Base-by-base conservation (phyloP, 225 moss, liverwort and hornwort species). In the Lunularia cruciata region DNA sequence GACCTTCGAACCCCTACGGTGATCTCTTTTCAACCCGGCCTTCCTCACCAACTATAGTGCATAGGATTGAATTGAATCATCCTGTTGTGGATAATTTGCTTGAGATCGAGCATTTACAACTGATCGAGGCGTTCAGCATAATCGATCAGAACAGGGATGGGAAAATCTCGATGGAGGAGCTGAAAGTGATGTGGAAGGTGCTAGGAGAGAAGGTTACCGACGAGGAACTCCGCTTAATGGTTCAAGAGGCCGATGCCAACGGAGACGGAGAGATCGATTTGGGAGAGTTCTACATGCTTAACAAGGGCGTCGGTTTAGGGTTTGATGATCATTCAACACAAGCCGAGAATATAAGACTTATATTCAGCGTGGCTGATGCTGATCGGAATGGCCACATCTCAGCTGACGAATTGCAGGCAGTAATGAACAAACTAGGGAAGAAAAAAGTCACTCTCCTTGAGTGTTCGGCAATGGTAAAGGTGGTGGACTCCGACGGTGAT, bases 191-290 rank as follows among this genome's bases (percentile, higher is more conserved):
- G 61, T 72, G 85, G 57, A 58, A 69, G 8, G 54, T 61, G 1
- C 68, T 89, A 7, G 85, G 83, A 9, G 63, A 79, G 42, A 62
- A 73, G n/a, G 37, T 79, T 51, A 78, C 74, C 27, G 83, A 76
- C 25, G 68, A 73, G 9, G 87, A 83, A 70, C 71, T 85, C 1
- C 55, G 60, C 8, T 67, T 74, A 53, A 77, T 89, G 79, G 49
- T 89, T 25, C 33, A 39, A 40, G 76, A 49, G 54, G 83, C 79
- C 61, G 87, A 86, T 78, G 70, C 57, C 0, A 76, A 89, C 48
- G 89, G 85, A n/a, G 85, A 89, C 72, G 89, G 83, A 12, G 79
- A 70, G 40, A 81, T 89, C 20, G 83, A 89, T 31, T 78, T 85
- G 34, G 25, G 73, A 9, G 89, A 81, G 70, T 89, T 83, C 36